A percentile compares a stretch with the other conserved stretches of the same genome.
Conservation (phyloP, 805 yeast species). For the Candida boleticola region DNA sequence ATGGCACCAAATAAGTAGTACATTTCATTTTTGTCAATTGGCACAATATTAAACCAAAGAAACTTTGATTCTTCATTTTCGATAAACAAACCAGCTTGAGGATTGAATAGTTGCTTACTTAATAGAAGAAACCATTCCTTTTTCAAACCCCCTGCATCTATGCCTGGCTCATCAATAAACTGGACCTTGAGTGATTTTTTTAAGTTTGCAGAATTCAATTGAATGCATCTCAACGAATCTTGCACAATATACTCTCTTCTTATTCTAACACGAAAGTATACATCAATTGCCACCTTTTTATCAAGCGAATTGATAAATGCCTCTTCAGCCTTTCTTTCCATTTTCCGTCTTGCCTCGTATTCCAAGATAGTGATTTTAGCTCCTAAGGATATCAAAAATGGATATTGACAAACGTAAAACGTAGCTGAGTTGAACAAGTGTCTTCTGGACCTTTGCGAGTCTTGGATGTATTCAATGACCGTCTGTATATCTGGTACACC, state of each 20-base stretch:
- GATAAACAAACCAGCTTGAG: constrained; percentile 63
- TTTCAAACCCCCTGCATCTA: constrained; percentile 92
- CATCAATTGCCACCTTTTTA: constrained; percentile 57
- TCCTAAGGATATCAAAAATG: constrained; percentile 78
- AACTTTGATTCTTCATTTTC: constrained; percentile 66
- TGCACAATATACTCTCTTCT: constrained; percentile 64
- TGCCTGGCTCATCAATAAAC: constrained; percentile 85
- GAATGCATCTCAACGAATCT: constrained; percentile 71
- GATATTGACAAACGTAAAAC: constrained; percentile 77
- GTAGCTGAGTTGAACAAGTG: constrained; percentile 18
- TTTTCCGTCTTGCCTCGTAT: constrained; percentile 73
- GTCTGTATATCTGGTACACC: constrained; percentile 32
- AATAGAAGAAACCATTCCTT: constrained; percentile 91
- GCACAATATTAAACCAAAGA: constrained; percentile 69
- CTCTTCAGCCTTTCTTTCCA: constrained; percentile 87
- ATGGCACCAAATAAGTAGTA: constrained; percentile 82
- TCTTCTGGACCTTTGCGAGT: constrained; percentile 25
- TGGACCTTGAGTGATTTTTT: constrained; percentile 76
- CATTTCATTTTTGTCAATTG: constrained; percentile 46
- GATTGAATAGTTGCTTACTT: constrained; percentile 66
- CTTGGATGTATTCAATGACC: constrained; percentile 49
- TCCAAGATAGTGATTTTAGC: constrained; percentile 78
- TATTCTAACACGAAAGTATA: constrained; percentile 66
- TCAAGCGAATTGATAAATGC: constrained; percentile 78
- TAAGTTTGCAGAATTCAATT: constrained; percentile 55